Base-by-base conservation (phyloP, 2,329 filamentous ascomycete genomes). In the Bipolaris bicolor region DNA sequence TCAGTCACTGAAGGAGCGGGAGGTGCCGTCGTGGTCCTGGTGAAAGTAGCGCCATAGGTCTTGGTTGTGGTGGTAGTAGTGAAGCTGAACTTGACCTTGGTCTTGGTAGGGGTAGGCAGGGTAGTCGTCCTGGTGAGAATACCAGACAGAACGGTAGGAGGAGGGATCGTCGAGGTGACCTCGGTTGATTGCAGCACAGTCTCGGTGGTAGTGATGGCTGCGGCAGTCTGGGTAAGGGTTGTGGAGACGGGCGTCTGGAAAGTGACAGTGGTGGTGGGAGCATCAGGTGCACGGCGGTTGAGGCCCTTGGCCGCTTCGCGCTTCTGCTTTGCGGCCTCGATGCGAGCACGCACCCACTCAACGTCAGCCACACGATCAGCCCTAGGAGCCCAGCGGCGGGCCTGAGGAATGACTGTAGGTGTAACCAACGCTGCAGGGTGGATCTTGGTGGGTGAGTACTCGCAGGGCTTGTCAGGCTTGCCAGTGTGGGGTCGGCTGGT, bases 81-180 rank as follows among this genome's bases (percentile, higher is more conserved):
- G 18, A 62, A 74, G 7, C 62, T 69, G 43, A 71, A 69, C 3
- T 57, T 61, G 34, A 74, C 47, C 6, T 64, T 61, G 3, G 75
- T 76, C 57, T 74, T 75, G 0, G 74, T 77, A 0, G 69, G 68
- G 1, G 74, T 74, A 5, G 76, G 74, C 1, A 74, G 67, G 1
- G 76, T 78, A 9, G 71, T 67, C 0, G 72, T 77, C 2, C 60
- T 55, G 1, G 71, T 76, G 15, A 66, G 69, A 15, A 70, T 57
- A 9, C 77, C 77, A 5, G 69, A 73, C 44, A 69, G 70, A 9
- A 78, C 63, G 0, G 77, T 79, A 3, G 65, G 61, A 16, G 76
- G 72, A 3, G 76, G 74, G 1, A 77, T 58, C 0, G 69, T 76
- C 2, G 64, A 68, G 1, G 69, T 71, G 10, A 64, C 62, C 1